Evolutionary conservation across 164 flowering plant species (phyloP).

Genomic region (Dillenia turbinata): DNA sequence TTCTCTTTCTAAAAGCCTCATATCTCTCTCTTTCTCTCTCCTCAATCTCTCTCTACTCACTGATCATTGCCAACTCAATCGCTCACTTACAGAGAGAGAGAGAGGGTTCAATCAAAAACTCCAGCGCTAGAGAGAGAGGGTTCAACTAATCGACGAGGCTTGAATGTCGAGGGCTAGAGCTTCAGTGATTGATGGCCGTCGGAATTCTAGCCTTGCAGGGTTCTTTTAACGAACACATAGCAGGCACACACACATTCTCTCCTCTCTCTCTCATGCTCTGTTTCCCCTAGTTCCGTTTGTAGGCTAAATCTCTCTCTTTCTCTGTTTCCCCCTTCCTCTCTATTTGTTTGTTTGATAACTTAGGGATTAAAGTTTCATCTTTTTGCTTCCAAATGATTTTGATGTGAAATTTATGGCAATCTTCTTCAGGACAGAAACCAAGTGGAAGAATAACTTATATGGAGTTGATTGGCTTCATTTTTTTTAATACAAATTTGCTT

Average conservation of each 20-base stretch:
- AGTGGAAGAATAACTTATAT: conserved; percentile 36
- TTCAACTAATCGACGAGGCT: conserved; percentile 6
- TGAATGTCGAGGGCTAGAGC: conserved; percentile 49
- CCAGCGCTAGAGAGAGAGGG: background rate
- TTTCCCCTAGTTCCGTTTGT: background rate
- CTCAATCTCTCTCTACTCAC: background rate
- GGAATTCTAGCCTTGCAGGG: conserved; percentile 96
- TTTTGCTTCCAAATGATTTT: background rate
- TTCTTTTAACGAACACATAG: conserved; percentile 92
- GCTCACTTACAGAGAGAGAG: background rate
- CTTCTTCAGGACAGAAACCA: conserved; percentile 62
- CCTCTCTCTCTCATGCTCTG: background rate
- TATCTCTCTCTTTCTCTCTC: conserved; percentile 10
- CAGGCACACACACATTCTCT: conserved; percentile 35
- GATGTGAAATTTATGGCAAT: background rate
- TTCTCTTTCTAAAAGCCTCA: conserved; percentile 17
- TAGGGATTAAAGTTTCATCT: too few relatives aligned
- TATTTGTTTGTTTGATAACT: too few relatives aligned
- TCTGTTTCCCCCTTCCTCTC: background rate
- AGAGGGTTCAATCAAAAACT: too few relatives aligned
- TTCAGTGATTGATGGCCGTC: conserved; percentile 47
- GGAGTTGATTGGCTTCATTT: too few relatives aligned
- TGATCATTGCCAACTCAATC: background rate
- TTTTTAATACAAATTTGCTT: too few relatives aligned
- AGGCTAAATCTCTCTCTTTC: background rate